These are phyloP conservation scores for Kurtzmaniella quercitrusa DNA, from an alignment of 1,139 yeast species.

Conservation along the genomic window DNA sequence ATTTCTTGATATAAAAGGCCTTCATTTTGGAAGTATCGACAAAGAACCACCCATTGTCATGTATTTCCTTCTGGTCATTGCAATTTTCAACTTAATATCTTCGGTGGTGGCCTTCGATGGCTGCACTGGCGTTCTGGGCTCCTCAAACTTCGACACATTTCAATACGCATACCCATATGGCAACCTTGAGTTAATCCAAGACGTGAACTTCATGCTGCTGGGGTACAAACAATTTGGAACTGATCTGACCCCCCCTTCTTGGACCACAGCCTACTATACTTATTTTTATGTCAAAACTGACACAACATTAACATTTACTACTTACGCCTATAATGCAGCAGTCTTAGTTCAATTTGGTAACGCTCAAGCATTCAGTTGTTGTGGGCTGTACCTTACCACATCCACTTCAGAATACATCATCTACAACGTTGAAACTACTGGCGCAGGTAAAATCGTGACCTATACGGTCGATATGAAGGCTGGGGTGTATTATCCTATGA, in stretches of 20 bases:
- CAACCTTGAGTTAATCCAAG: background rate
- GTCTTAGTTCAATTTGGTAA: background rate
- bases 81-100: background rate
- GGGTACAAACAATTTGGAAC: background rate
- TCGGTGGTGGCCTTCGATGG: background rate
- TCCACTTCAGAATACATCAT: background rate
- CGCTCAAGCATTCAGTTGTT: background rate
- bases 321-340: background rate
- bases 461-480: background rate
- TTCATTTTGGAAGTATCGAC: too few relatives aligned
- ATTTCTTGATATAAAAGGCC: too few relatives aligned
- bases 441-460: background rate
- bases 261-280: background rate
- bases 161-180: background rate
- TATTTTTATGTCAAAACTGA: background rate
- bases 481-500: background rate
- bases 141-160: background rate
- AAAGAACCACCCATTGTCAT: too few relatives aligned
- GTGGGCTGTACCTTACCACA: background rate
- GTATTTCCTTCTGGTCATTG: background rate
- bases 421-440: background rate
- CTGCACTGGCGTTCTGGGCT: background rate
- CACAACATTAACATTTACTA: background rate
- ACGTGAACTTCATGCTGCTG: background rate
- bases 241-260: background rate